Evolutionary conservation across 2,329 filamentous ascomycete genomes (phyloP).

Genomic region (Cladobotryum mycophilum): DNA sequence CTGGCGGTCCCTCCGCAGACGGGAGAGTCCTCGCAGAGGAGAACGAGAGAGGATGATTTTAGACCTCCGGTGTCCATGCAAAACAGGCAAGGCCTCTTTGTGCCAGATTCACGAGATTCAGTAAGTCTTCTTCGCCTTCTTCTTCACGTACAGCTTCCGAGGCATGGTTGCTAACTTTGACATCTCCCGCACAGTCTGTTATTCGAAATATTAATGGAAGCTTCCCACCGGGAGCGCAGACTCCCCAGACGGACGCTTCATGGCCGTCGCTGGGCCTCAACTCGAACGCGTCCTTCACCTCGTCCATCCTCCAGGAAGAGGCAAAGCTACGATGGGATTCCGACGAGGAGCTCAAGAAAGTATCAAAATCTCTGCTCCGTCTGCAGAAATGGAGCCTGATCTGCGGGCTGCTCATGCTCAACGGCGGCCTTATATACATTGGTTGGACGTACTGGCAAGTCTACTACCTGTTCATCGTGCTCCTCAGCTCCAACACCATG

Average conservation of each 20-base stretch:
- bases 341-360: conserved; percentile 31
- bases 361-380: conserved; percentile 31
- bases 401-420: conserved; percentile 27
- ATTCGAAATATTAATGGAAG: conserved; percentile 26
- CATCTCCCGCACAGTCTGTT: conserved; percentile 22
- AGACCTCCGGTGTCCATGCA: conserved; percentile 13
- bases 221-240: conserved; percentile 25
- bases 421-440: conserved; percentile 31
- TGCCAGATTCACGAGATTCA: conserved; percentile 22
- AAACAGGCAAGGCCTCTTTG: conserved; percentile 10
- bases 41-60: conserved; percentile 4
- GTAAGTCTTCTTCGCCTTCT: conserved; percentile 19
- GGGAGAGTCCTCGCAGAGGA: conserved; percentile 7
- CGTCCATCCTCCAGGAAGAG: conserved; percentile 32
- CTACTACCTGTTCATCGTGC: conserved; percentile 38
- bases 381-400: conserved; percentile 36
- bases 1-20: background rate
- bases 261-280: conserved; percentile 28
- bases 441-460: conserved; percentile 33
- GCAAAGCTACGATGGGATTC: conserved; percentile 35
- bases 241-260: conserved; percentile 25
- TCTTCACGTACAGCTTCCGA: no score
- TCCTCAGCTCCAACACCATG: conserved; percentile 40
- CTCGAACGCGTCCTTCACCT: conserved; percentile 30
- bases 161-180: background rate